Percentiles rank a stretch among this genome's conserved stretches.
These are phyloP conservation scores for Cymbopogon flexuosus DNA, from an alignment of 202 grass and related monocot species.

Conservation along the genomic window DNA sequence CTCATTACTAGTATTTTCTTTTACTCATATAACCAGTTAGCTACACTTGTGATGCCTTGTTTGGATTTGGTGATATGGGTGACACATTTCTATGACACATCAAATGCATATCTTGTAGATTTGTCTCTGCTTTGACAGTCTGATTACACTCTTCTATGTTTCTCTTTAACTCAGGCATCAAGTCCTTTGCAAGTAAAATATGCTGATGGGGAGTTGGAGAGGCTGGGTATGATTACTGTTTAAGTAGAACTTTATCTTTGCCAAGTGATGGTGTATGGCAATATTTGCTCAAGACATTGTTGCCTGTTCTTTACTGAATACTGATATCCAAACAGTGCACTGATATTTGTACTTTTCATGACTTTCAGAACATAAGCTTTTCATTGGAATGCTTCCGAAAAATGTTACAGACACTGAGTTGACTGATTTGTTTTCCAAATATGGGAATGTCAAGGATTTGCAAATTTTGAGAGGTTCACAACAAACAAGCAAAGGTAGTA, in stretches of 20 bases:
- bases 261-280: background rate
- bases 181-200: constrained; percentile 99
- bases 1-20: background rate
- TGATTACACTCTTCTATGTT: background rate
- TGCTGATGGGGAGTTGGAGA: constrained; percentile 96
- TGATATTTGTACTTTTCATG: constrained; percentile 28
- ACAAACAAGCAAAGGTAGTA: constrained; percentile 87
- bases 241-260: constrained; percentile 22
- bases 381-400: constrained; percentile 99
- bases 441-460: constrained; percentile 92
- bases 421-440: constrained; percentile 63
- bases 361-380: constrained; percentile 85
- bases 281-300: background rate
- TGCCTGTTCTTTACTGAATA: background rate
- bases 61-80: background rate
- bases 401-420: constrained; percentile 73
- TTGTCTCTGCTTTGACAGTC: constrained; percentile 11
- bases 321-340: background rate
- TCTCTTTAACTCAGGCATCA: constrained; percentile 60
- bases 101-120: constrained; percentile 6
- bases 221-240: constrained; percentile 61
- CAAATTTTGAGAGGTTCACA: constrained; percentile 95
- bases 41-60: constrained; percentile 11
- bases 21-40: background rate
- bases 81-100: background rate